These are phyloP conservation scores for Mortierella sp. DNA, from an alignment of 371 early-diverging fungal species.

Conservation along the genomic window DNA sequence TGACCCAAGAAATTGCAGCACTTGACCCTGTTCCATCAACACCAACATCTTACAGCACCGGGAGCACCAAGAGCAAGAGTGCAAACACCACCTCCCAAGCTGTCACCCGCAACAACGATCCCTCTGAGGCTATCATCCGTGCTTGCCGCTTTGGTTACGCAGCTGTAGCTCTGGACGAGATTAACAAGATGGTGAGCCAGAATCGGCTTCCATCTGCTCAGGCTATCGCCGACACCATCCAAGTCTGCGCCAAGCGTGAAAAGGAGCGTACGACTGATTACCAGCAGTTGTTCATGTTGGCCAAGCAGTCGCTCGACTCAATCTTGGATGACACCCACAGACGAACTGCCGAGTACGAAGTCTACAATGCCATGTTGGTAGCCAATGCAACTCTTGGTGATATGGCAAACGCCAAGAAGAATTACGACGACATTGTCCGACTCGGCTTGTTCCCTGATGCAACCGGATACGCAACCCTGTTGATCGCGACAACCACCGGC, in stretches of 20 bases:
- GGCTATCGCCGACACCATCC: constrained; percentile 55
- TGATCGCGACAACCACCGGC: constrained; percentile 61
- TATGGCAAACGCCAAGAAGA: constrained; percentile 59
- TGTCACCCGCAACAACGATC: constrained; percentile 15
- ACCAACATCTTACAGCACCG: neutral
- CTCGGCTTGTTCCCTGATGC: constrained; percentile 52
- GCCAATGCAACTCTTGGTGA: constrained; percentile 65
- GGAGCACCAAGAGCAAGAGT: neutral
- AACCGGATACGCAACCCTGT: constrained; percentile 39
- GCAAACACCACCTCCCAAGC: constrained; percentile 5
- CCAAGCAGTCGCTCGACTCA: constrained; percentile 30
- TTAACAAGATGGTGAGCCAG: constrained; percentile 46
- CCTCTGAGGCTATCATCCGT: constrained; percentile 44
- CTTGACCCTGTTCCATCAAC: neutral
- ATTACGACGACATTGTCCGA: constrained; percentile 63
- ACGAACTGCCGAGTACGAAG: constrained; percentile 42
- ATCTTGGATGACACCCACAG: constrained; percentile 23
- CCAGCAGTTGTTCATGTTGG: constrained; percentile 37
- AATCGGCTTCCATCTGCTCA: constrained; percentile 51
- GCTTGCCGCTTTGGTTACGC: constrained; percentile 51
- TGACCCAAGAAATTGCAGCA: neutral
- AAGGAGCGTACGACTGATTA: constrained; percentile 47
- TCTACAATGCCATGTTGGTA: constrained; percentile 68
- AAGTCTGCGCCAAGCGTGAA: constrained; percentile 54
- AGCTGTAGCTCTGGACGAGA: constrained; percentile 34